Base-by-base conservation (phyloP, 345 rosid genomes). In the Ceriops zippeliana region DNA sequence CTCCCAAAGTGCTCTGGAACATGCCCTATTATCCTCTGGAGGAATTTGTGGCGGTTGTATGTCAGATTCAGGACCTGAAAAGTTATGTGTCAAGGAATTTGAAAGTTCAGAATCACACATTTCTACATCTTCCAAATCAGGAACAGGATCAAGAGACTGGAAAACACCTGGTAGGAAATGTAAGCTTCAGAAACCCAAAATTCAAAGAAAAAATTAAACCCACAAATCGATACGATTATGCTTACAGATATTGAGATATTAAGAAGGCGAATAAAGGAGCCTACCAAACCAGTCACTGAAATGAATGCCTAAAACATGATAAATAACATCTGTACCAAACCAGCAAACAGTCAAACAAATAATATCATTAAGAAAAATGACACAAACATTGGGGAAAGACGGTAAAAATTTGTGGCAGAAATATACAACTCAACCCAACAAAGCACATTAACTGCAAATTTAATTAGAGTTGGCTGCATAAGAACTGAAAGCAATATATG, bases 281-380 rank as follows among this genome's bases (percentile, higher is more conserved):
- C 79, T 73, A 54, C 70, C 79, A 64, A 63, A 34, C 76, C 82
- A 79, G 52, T 71, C 76, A 61, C 2, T 17, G 1, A 61, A 32
- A 52, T 16, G 54, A 52, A 61, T 0, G 24, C 66, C 65, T 59
- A 59, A 59, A 49, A 59, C 19, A 35, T 31, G 62, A 51, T 52
- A 30, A 53, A 22, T 52, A 22, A 58, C 53, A 60, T 26, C 76
- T 59, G 54, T 6, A 15, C 5, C 49, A 65, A 72, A 32, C 52
- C 64, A 20, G n/a, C 20, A 65, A 52, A 30, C 24, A 21, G 28
- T 13, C 16, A 42, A 42, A 15, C 49, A 13, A 21, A 7, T 54
- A 7, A 22, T 22, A 26, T 21, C 28, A 54, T 11, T 11, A 27
- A 58, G 49, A 42, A 19, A 31, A 24, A n/a, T 1, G 2, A 22